phyloP scores from a whole-genome alignment of 1,139 yeast genomes.

The Debaryomyces subglobosus region DNA sequence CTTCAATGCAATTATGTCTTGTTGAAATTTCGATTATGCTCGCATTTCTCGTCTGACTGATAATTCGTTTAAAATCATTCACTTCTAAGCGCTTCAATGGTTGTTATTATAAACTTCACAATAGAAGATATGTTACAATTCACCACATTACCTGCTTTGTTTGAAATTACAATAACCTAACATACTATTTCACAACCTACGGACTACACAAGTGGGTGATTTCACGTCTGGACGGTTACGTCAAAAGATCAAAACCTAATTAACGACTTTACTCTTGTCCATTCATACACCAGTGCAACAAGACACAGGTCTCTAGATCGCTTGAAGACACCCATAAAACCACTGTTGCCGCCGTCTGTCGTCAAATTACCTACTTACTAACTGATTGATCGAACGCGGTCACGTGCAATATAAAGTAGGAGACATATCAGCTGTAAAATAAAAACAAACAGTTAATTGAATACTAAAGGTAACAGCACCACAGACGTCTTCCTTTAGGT shows the following conservation, averaged over 20 bases:
- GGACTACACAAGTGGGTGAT: background rate
- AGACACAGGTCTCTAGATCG: background rate
- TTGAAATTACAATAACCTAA: background rate
- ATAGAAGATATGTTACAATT: background rate
- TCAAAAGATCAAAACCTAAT: background rate
- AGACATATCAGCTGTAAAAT: background rate
- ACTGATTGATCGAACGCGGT: background rate
- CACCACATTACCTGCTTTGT: background rate
- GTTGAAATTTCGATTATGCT: slow-evolving; percentile 1
- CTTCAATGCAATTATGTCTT: background rate
- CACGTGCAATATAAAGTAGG: background rate
- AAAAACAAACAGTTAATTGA: slow-evolving; percentile 7
- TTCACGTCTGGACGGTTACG: background rate
- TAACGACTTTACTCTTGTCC: background rate
- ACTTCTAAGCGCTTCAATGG: background rate
- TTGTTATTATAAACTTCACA: background rate
- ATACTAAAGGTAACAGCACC: background rate
- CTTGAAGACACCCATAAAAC: background rate
- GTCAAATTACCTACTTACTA: background rate
- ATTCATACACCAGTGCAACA: background rate
- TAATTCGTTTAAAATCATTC: background rate
- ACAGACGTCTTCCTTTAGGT: background rate
- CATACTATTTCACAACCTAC: background rate
- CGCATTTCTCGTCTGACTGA: background rate
- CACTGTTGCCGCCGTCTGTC: background rate